These are phyloP conservation scores for Blakeslea trispora DNA, from an alignment of 371 early-diverging fungal species.

Conservation along the genomic window DNA sequence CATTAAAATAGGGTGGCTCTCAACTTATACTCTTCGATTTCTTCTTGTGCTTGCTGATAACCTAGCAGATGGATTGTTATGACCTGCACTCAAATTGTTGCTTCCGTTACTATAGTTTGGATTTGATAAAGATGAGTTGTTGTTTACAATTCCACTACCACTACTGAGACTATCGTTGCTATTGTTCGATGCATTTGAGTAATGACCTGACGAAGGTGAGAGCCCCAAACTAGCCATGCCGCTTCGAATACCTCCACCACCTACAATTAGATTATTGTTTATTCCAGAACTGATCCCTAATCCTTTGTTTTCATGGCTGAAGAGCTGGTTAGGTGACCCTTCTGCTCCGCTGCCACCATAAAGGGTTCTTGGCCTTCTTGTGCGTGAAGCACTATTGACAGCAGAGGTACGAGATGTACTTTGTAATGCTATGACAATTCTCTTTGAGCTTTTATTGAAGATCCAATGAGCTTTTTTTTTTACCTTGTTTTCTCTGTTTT, in stretches of 20 bases:
- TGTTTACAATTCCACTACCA: neutral
- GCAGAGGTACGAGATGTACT: conserved; percentile 17
- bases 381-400: conserved; percentile 1
- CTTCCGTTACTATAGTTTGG: too few species aligned
- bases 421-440: conserved; percentile 17
- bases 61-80: neutral
- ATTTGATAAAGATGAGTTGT: neutral
- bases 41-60: conserved; percentile 8
- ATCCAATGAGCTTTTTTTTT: neutral
- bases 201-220: neutral
- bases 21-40: conserved; percentile 13
- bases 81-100: neutral
- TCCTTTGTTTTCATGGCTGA: conserved; percentile 14
- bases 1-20: neutral
- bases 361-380: conserved; percentile 17
- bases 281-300: conserved; percentile 10
- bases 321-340: neutral
- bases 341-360: conserved; percentile 9
- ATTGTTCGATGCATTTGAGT: neutral
- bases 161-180: neutral
- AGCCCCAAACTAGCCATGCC: conserved; percentile 29
- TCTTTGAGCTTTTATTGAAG: neutral
- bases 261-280: neutral
- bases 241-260: conserved; percentile 19
- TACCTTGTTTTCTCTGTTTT: conserved; percentile 50